These are phyloP conservation scores for Psilocybe azurescens DNA, from an alignment of 768 basidiomycete species.

Conservation along the genomic window DNA sequence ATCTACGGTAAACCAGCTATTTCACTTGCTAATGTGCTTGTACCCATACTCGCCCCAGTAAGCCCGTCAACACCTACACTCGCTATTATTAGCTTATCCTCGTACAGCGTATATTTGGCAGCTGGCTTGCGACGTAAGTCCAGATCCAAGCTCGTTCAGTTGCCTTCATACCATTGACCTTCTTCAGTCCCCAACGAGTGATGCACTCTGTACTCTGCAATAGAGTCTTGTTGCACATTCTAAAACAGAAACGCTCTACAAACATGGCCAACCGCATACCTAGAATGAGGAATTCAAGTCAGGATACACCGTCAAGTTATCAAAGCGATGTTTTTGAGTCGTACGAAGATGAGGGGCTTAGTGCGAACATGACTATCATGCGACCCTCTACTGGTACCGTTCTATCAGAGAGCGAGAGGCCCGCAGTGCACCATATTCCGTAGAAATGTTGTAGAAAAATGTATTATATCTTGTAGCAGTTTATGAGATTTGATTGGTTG, in stretches of 20 bases:
- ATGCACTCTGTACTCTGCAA: slow-evolving; percentile 48
- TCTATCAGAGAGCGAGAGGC: slow-evolving; percentile 9
- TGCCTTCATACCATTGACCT: neutral
- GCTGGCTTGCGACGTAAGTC: slow-evolving; percentile 48
- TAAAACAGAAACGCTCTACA: slow-evolving; percentile 31
- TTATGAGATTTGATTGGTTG: slow-evolving; percentile 1
- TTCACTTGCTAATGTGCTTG: slow-evolving; percentile 44
- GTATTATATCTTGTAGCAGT: neutral
- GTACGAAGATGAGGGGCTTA: slow-evolving; percentile 25
- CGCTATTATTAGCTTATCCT: neutral
- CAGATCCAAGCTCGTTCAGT: neutral
- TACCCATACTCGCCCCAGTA: slow-evolving; percentile 43
- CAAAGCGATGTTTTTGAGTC: slow-evolving; percentile 25
- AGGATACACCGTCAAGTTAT: neutral
- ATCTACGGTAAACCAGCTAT: slow-evolving; percentile 28
- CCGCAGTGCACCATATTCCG: slow-evolving; percentile 2
- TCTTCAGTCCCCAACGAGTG: slow-evolving; percentile 43
- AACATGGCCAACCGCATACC: slow-evolving; percentile 24
- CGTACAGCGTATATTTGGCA: slow-evolving; percentile 37
- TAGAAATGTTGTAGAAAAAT: neutral
- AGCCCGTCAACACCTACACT: slow-evolving; percentile 4
- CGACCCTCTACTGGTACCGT: slow-evolving; percentile 13
- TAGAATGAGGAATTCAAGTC: neutral
- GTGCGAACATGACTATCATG: slow-evolving; percentile 24
- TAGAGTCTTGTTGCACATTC: slow-evolving; percentile 46